Base-by-base conservation (phyloP, 352 stramenopile genomes). In the Saprolegnia parasitica region DNA sequence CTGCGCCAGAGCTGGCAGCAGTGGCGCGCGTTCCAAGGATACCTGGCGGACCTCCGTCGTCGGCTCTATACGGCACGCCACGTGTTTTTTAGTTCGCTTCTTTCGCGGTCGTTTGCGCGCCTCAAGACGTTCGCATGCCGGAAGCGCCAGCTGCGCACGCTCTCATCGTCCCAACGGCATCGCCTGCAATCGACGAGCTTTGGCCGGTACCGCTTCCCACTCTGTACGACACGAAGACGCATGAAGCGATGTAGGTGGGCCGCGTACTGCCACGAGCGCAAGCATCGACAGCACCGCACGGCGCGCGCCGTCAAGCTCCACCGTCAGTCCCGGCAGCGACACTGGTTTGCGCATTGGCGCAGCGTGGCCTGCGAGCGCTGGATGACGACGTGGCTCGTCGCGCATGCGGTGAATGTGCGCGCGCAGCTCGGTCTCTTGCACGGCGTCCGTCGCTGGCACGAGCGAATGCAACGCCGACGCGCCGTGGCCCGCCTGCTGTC, bases 331-430 rank as follows among this genome's bases (percentile, higher is more conserved):
- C 58, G 50, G 15, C 39, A 55, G 13, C 23, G 16, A 24, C 58
- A 42, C 40, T 32, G 49, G 24, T 67, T 67, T 56, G 32, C 15
- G 24, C 58, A 67, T 39, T 67, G 58, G 58, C 20, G 29, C 4
- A 67, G 58, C 58, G 58, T 67, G 5, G 58, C 58, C 5, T 54
- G 37, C 58, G 58, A 67, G 58, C 58, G 58, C 18, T 67, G 58
- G 58, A 67, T 67, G 58, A 37, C 40, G 2, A 16, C 18, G 8
- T 49, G 58, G 29, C 45, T 67, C 11, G 45, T 67, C n/a, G 42
- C 18, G 5, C 50, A 67, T 15, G 58, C 37, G 5, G 13, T 9
- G 8, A 18, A 42, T 0, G 15, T 55, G 8, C 58, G 58, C 0
- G 5, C 23, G 37, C 35, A 54, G 35, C 21, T 49, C 45, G 39